These are phyloP conservation scores for Oenanthe sinensis DNA, from an alignment of 129 eudicot species.

Conservation along the genomic window DNA sequence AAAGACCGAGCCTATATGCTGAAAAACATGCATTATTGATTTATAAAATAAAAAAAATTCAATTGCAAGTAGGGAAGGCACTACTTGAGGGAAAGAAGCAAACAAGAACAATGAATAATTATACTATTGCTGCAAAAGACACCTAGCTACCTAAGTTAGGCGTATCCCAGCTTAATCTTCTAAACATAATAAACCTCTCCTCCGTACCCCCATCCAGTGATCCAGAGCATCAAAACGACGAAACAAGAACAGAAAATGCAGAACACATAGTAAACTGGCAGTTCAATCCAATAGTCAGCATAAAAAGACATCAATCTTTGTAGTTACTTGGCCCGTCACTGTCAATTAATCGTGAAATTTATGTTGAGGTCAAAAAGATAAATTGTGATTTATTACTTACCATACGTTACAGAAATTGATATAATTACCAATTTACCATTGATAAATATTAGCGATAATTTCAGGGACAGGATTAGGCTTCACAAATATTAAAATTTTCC, in stretches of 20 bases:
- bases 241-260: background rate
- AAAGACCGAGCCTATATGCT: too few relatives aligned
- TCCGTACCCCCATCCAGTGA: background rate
- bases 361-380: background rate
- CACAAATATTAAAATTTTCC: background rate
- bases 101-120: background rate
- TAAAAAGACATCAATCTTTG: slow-evolving; percentile 75
- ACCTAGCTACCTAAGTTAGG: background rate
- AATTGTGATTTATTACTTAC: background rate
- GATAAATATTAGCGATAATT: background rate
- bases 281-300: background rate
- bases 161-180: background rate
- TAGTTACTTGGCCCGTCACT: slow-evolving; percentile 82
- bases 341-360: slow-evolving; percentile 10
- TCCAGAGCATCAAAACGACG: background rate
- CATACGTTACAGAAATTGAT: background rate
- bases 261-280: background rate
- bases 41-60: background rate
- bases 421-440: background rate
- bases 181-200: background rate
- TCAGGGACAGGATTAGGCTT: background rate
- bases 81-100: background rate
- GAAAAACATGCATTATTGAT: too few relatives aligned
- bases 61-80: background rate
- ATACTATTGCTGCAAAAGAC: background rate